Evolutionary conservation across 1,284 basidiomycete genomes (phyloP), one percentile per base, ranked within the genome.

Genomic region (Marasmius tenuissimus): DNA sequence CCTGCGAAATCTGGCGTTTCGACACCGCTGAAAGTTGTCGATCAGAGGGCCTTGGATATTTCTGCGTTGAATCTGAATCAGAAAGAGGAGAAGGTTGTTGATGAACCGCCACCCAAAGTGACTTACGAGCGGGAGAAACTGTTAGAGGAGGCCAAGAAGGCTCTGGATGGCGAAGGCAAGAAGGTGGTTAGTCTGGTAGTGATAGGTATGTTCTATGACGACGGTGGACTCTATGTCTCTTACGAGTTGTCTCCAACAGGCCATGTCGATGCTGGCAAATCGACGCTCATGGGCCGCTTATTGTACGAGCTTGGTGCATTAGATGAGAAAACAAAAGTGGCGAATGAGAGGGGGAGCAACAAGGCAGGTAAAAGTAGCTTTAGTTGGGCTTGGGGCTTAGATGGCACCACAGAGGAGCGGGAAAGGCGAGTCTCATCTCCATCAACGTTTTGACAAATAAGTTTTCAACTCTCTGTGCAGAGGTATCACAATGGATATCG

Each of bases 181-280:
- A 89, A 87, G 69, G 85, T 81, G 39, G 78, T 98, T 52, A 97
- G 91, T 71, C 78, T 99, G 66, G 92, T 99, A 18, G 95, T 99
- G 45, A 91, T 99, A 57, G 97, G 96, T 96, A 73, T 68, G 86
- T 67, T 47, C n/a, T 47, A 45, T 12, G 39, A 51, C 62, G 3
- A 49, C 39, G 58, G 14, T 37, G 39, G 55, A 48, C 58, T 11
- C 38, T 60, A 40, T 58, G 34, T 49, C 33, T 57, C 38, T 49
- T 61, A 68, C 27, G 27, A 4, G 27, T 27, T 27, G 27, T 27
- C 27, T 27, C 4, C 27, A 27, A 27, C 27, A 95, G 96, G 97
- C 27, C 97, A 99, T 71, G 97, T 99, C 63, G 97, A 99, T 76
- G 97, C 97, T 14, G 97, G 97, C 55, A 99, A 99, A 76, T 98